Evolutionary conservation across 306 rosid species (phyloP), one percentile per base, ranked within the genome.

Genomic region (Spatholobus suberectus): DNA sequence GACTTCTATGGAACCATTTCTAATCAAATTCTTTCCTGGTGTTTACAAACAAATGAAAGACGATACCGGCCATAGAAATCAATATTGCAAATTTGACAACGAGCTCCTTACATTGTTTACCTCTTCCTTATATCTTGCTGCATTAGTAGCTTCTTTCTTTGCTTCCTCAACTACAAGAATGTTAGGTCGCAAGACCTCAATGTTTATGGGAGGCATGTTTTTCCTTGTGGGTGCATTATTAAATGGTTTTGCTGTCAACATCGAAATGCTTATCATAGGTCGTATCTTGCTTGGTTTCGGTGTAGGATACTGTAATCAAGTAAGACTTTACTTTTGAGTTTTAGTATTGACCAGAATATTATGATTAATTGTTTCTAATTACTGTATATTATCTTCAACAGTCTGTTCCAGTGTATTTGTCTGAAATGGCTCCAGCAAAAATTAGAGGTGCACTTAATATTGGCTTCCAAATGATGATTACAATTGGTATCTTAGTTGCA

Each of bases 361-460:
- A n/a, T n/a, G n/a, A n/a, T n/a, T n/a, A 29, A 29, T 29, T 29
- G 32, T 29, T 29, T 29, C 32, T 29, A 29, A 29, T 29, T 20
- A 18, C 5, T 52, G 2, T 52, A 6, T 27, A 4, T 17, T 40
- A 5, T 21, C 8, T 18, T 7, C 6, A 21, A 29, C 4, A 69
- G 85, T 85, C 82, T 15, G 82, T 85, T 13, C 88, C 75, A 0
- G 70, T 85, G 4, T 85, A 80, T 52, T 18, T 85, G 7, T 85
- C 82, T 1, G 85, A 85, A 63, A 81, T 85, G 85, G 88, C 88
- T 37, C 85, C 85, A 2, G 10, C 85, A 51, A 38, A 49, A 0
- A 69, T 85, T 0, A 74, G 85, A 69, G 88, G 88, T 15, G 85
- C 85, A 46, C 88, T 85, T 32, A 85, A 81, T 35, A 80, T 80